Percentiles rank a stretch among this genome's conserved stretches.
These are phyloP conservation scores for Wolfiporia cocos DNA, from an alignment of 1,284 basidiomycete species.

Conservation along the genomic window DNA sequence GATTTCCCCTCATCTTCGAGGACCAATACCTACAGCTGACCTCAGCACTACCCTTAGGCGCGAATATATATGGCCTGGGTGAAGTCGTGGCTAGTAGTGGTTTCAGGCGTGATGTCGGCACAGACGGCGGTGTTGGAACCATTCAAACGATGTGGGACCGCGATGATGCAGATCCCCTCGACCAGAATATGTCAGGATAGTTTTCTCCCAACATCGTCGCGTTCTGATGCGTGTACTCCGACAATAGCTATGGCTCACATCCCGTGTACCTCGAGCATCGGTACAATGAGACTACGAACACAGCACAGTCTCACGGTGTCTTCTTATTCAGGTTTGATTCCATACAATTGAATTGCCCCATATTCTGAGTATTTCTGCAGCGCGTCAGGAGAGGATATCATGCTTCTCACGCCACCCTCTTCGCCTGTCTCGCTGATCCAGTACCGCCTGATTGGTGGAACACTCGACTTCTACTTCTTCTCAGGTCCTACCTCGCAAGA, in stretches of 20 bases:
- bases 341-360: not conserved
- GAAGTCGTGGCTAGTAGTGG: slow-evolving; percentile 66
- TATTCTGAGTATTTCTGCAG: slow-evolving; percentile 12
- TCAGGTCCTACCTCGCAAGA: slow-evolving; percentile 58
- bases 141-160: slow-evolving; percentile 71
- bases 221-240: not conserved
- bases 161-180: slow-evolving; percentile 52
- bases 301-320: slow-evolving; percentile 60
- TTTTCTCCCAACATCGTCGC: not conserved
- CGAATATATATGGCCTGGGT: slow-evolving; percentile 77
- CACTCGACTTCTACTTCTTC: slow-evolving; percentile 58
- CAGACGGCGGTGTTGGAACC: slow-evolving; percentile 45
- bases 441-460: slow-evolving; percentile 63
- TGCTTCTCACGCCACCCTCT: slow-evolving; percentile 43
- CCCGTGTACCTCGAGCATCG: slow-evolving; percentile 65
- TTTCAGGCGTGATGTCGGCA: slow-evolving; percentile 55
- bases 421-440: slow-evolving; percentile 52
- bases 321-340: slow-evolving; percentile 54
- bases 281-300: slow-evolving; percentile 40
- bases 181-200: slow-evolving; percentile 50
- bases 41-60: slow-evolving; percentile 53
- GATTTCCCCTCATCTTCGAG: slow-evolving; percentile 70
- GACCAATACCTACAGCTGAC: slow-evolving; percentile 67
- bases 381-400: slow-evolving; percentile 58
- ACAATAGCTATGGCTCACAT: slow-evolving; percentile 60